A percentile compares a stretch with the other conserved stretches of the same genome.
Evolutionary conservation across 768 basidiomycete species (phyloP).

Genomic region (Goffeauzyma gilvescens): DNA sequence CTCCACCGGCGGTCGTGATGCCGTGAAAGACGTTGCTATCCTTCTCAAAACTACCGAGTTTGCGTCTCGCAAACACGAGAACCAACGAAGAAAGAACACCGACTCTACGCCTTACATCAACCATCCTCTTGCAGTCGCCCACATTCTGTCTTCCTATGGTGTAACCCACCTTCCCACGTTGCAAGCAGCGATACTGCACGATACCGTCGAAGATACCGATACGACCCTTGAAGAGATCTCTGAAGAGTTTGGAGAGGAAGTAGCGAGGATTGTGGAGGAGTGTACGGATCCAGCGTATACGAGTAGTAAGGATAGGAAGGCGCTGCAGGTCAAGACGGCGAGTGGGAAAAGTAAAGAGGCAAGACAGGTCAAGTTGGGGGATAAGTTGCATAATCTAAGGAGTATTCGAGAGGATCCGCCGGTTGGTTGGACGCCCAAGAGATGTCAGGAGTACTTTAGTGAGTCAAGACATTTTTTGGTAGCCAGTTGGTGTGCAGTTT

Average conservation of each 20-base stretch:
- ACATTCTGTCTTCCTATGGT: slow-evolving; percentile 26
- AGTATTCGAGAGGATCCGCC: slow-evolving; percentile 25
- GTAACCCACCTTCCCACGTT: slow-evolving; percentile 24
- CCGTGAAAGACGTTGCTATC: slow-evolving; percentile 13
- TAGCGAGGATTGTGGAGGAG: slow-evolving; percentile 30
- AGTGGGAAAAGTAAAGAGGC: slow-evolving; percentile 24
- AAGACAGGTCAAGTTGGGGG: slow-evolving; percentile 29
- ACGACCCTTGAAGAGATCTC: slow-evolving; percentile 26
- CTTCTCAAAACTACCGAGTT: slow-evolving; percentile 26
- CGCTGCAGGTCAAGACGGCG: slow-evolving; percentile 23
- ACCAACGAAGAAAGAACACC: slow-evolving; percentile 28
- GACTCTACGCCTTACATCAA: slow-evolving; percentile 31
- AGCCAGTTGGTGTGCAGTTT: neutral
- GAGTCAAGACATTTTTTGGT: neutral
- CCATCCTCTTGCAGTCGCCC: slow-evolving; percentile 29
- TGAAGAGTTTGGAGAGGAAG: slow-evolving; percentile 23
- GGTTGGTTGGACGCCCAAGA: slow-evolving; percentile 25
- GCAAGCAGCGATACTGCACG: slow-evolving; percentile 31
- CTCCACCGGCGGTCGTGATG: no score
- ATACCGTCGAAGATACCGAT: slow-evolving; percentile 33
- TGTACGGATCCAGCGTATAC: slow-evolving; percentile 24
- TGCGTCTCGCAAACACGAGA: slow-evolving; percentile 29
- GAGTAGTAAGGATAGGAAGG: slow-evolving; percentile 18
- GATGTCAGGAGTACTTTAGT: slow-evolving; percentile 28
- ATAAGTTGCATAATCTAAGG: slow-evolving; percentile 30